Evolutionary conservation across 1,284 basidiomycete genomes (phyloP).

Genomic region (Phenoliferia sp.): DNA sequence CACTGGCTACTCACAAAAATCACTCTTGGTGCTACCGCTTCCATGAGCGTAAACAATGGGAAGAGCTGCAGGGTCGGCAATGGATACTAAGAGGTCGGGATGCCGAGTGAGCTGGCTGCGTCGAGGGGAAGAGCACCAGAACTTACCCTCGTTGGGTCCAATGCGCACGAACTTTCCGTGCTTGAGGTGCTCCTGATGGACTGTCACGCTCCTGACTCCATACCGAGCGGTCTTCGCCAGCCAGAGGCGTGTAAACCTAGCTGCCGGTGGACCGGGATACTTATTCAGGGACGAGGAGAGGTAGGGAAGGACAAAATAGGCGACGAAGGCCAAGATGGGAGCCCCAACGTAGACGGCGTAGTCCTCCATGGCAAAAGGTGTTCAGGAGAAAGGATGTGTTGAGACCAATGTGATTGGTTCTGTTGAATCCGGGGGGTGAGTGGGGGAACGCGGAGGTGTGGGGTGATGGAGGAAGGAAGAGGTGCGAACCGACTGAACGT

Average conservation of each 20-base stretch:
- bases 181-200: conserved; percentile 70
- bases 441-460: too few relatives aligned
- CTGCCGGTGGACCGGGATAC: conserved; percentile 68
- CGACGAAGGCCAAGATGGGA: conserved; percentile 19
- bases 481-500: too few relatives aligned
- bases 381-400: background rate
- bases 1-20: conserved; percentile 20
- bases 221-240: conserved; percentile 59
- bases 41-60: conserved; percentile 54
- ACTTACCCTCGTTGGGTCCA: conserved; percentile 57
- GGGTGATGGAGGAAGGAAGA: too few relatives aligned
- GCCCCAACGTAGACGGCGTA: conserved; percentile 18
- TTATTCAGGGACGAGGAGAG: conserved; percentile 14
- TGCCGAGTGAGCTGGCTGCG: background rate
- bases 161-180: conserved; percentile 79
- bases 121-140: too few relatives aligned
- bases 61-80: conserved; percentile 72
- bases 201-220: conserved; percentile 68
- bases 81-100: conserved; percentile 56
- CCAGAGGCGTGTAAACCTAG: conserved; percentile 73
- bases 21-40: conserved; percentile 30
- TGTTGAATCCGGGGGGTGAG: too few relatives aligned
- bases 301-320: conserved; percentile 31
- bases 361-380: background rate
- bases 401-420: background rate